A percentile compares a stretch with the other conserved stretches of the same genome.
Evolutionary conservation across 2,329 filamentous ascomycete species (phyloP).

Genomic region (Diaporthe vexans): DNA sequence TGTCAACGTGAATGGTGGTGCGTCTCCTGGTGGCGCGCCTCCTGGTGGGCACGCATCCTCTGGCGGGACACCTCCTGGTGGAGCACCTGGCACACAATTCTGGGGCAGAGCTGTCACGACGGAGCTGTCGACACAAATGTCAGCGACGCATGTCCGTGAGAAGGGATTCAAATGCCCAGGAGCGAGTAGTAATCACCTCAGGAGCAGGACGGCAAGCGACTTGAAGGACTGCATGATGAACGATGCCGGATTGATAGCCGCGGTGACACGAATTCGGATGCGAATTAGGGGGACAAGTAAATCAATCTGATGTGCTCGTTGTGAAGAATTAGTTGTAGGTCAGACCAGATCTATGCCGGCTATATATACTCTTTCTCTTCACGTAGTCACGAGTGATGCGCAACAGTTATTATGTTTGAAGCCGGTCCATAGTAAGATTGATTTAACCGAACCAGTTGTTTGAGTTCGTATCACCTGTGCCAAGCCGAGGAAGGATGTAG

Average conservation of each 20-base stretch:
- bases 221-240: constrained; percentile 3
- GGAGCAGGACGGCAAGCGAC: neutral
- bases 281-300: neutral
- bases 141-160: neutral
- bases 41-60: no score
- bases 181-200: neutral
- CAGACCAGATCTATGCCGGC: neutral
- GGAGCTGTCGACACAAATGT: neutral
- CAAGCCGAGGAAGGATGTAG: neutral
- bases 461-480: neutral
- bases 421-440: neutral
- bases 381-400: no score
- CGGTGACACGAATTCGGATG: neutral
- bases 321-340: neutral
- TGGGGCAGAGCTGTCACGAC: neutral
- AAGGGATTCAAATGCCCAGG: no score
- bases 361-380: neutral
- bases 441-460: neutral
- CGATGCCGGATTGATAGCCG: neutral
- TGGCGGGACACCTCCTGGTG: no score
- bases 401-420: neutral
- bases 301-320: neutral
- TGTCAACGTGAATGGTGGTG: neutral
- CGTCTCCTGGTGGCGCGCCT: no score
- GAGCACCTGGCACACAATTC: no score